A percentile compares a stretch with the other conserved stretches of the same genome.
Conservation (phyloP, 768 basidiomycete genomes). For the Termitomyces titanicus region DNA sequence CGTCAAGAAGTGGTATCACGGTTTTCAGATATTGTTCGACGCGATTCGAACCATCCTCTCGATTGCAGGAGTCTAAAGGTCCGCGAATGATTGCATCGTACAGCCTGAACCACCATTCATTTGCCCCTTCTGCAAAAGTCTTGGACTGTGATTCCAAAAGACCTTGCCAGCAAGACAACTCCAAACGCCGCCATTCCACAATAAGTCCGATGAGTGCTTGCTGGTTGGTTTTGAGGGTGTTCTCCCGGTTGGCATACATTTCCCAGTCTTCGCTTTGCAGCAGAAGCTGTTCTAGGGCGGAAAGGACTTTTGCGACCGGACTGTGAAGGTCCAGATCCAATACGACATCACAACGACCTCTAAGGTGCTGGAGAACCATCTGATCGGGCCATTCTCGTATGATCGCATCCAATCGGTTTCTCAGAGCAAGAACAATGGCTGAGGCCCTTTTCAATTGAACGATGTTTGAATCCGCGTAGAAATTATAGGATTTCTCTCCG, state of each 20-base stretch:
- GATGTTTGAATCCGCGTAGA: slow-evolving; percentile 79
- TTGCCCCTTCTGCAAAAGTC: slow-evolving; percentile 44
- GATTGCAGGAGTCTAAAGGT: slow-evolving; percentile 42
- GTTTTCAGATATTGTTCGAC: slow-evolving; percentile 54
- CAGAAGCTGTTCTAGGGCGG: slow-evolving; percentile 81
- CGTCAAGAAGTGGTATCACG: slow-evolving; percentile 75
- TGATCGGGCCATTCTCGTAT: slow-evolving; percentile 93
- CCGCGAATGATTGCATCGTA: slow-evolving; percentile 78
- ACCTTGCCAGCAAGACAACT: slow-evolving; percentile 82
- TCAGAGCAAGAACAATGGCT: slow-evolving; percentile 46
- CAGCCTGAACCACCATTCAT: slow-evolving; percentile 87
- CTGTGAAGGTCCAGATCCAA: slow-evolving; percentile 57
- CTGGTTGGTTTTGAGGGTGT: slow-evolving; percentile 68
- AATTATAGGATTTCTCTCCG: slow-evolving; percentile 47
- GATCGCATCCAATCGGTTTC: slow-evolving; percentile 48
- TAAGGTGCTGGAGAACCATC: slow-evolving; percentile 89
- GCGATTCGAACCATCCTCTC: slow-evolving; percentile 27
- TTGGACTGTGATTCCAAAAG: slow-evolving; percentile 71
- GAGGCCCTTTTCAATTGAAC: slow-evolving; percentile 64
- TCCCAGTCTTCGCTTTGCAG: slow-evolving; percentile 95
- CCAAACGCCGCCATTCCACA: slow-evolving; percentile 87
- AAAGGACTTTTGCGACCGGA: slow-evolving; percentile 79
- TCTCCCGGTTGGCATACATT: slow-evolving; percentile 89
- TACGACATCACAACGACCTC: slow-evolving; percentile 64
- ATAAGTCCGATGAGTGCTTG: slow-evolving; percentile 67